These are phyloP conservation scores for Pseudozyma hubeiensis DNA, from an alignment of 1,284 basidiomycete genomes.

Conservation along the genomic window DNA sequence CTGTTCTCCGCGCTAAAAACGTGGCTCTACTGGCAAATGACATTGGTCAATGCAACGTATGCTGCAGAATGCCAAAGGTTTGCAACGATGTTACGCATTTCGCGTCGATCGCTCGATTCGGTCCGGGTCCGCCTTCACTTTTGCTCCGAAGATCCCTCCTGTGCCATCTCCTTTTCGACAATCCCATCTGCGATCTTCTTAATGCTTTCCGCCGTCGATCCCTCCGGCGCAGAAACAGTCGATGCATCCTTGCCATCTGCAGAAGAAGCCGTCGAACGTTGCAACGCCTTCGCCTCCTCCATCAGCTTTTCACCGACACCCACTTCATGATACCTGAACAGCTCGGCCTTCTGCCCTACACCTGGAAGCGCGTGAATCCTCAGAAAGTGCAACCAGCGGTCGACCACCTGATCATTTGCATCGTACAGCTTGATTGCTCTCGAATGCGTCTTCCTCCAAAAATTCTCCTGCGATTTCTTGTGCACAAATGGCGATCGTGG, in stretches of 20 bases:
- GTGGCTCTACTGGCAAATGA: too few relatives aligned
- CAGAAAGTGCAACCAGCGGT: conserved; percentile 85
- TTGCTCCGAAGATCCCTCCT: conserved; percentile 21
- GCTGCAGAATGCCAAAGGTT: too few relatives aligned
- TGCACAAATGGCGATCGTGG: conserved; percentile 86
- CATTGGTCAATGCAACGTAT: too few relatives aligned
- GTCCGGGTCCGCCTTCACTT: conserved; percentile 7
- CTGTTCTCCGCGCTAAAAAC: too few relatives aligned
- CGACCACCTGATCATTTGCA: conserved; percentile 81
- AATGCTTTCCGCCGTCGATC: conserved; percentile 24
- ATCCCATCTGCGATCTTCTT: conserved; percentile 50
- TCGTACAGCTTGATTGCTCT: conserved; percentile 91
- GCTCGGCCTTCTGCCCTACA: conserved; percentile 84
- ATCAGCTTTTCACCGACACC: conserved; percentile 42
- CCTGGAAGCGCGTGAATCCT: conserved; percentile 82
- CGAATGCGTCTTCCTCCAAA: conserved; percentile 84
- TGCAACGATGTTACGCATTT: neutral
- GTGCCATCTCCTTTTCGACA: conserved; percentile 43
- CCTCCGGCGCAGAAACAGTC: conserved; percentile 1
- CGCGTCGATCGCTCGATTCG: neutral
- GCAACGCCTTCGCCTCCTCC: conserved; percentile 42
- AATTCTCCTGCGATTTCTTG: conserved; percentile 97
- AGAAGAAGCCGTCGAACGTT: conserved; percentile 13
- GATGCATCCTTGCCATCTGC: neutral
- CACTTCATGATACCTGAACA: conserved; percentile 72